Conservation (phyloP, 768 basidiomycete genomes). For the Naganishia randhawae region DNA sequence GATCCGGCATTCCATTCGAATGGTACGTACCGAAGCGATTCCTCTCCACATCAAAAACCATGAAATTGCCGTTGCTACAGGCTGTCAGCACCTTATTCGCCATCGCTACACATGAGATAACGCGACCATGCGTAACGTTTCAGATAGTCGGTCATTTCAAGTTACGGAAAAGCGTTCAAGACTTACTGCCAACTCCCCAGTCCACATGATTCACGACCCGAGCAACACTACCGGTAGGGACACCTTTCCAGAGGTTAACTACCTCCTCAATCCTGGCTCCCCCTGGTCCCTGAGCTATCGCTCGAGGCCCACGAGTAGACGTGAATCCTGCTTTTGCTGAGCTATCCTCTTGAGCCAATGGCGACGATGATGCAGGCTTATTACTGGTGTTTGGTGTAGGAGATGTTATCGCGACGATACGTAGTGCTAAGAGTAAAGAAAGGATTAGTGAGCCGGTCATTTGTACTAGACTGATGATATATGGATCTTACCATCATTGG, state of each 20-base stretch:
- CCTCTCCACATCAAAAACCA: conserved; percentile 44
- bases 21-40: conserved; percentile 40
- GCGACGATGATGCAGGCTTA: conserved; percentile 24
- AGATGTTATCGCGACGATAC: conserved; percentile 35
- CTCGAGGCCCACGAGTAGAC: conserved; percentile 6
- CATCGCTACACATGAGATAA: conserved; percentile 37
- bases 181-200: conserved; percentile 47
- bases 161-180: background rate
- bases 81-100: conserved; percentile 44
- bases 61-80: conserved; percentile 44
- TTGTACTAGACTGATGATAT: too few species aligned
- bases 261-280: conserved; percentile 41
- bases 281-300: conserved; percentile 35
- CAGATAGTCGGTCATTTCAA: background rate
- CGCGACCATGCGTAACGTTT: too few species aligned
- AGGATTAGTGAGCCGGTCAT: background rate
- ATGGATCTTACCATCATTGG: conserved; percentile 35
- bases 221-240: conserved; percentile 35
- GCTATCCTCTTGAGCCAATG: conserved; percentile 2
- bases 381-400: conserved; percentile 5
- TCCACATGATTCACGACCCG: conserved; percentile 46
- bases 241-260: conserved; percentile 45
- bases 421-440: conserved; percentile 33
- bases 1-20: background rate
- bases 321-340: conserved; percentile 16